A percentile compares a stretch with the other conserved stretches of the same genome.
phyloP scores from a whole-genome alignment of 2,329 filamentous ascomycete species.

The Colletotrichum aenigma region DNA sequence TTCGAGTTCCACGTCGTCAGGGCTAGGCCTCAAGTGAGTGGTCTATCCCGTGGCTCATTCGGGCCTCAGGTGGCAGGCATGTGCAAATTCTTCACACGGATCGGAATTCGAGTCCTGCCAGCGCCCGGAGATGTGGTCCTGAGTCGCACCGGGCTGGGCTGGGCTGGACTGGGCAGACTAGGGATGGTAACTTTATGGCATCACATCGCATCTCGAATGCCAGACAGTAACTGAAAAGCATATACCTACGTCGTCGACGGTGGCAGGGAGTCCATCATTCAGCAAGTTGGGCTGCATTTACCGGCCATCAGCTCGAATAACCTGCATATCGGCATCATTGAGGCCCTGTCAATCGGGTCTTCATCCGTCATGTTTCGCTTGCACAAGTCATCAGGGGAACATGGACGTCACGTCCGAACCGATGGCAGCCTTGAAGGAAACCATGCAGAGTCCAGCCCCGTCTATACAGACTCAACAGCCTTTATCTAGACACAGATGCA shows the following conservation, averaged over 20 bases:
- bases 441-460: background rate
- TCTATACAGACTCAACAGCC: background rate
- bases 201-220: background rate
- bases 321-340: slow-evolving; percentile 4
- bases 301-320: background rate
- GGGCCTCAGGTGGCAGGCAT: background rate
- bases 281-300: background rate
- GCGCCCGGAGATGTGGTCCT: background rate
- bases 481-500: background rate
- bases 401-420: background rate
- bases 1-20: background rate
- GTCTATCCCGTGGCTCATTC: background rate
- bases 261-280: background rate
- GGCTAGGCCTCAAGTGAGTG: background rate
- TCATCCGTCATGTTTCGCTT: slow-evolving; percentile 10
- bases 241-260: background rate
- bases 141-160: background rate
- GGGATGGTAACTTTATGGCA: background rate
- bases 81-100: slow-evolving; percentile 11
- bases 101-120: background rate
- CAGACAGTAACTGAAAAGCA: background rate
- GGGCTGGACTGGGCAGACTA: background rate
- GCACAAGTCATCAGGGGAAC: background rate
- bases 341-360: slow-evolving; percentile 14
- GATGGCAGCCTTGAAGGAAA: background rate